Percentiles rank a stretch among this genome's conserved stretches.
Conservation (phyloP, 192 early-diverging fungal genomes). For the Backusella mclennaniae region DNA sequence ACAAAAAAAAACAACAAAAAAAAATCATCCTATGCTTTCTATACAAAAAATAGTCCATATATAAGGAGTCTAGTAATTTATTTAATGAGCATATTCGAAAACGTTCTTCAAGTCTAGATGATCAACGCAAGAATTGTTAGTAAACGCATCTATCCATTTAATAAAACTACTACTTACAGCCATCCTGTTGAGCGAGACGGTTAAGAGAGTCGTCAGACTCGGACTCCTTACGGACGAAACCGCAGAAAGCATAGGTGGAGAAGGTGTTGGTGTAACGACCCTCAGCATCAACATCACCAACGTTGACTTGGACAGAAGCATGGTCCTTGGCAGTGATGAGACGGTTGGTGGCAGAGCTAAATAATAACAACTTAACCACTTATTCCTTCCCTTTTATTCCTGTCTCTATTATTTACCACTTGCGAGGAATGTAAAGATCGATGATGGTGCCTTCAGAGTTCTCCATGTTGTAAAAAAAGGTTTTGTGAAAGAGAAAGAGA, state of each 20-base stretch:
- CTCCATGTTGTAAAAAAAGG: slow-evolving; percentile 30
- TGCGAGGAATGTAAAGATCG: slow-evolving; percentile 93
- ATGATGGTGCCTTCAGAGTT: slow-evolving; percentile 50
- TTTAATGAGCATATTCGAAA: slow-evolving; percentile 73
- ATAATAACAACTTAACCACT: neutral
- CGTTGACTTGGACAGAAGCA: slow-evolving; percentile 96
- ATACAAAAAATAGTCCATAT: neutral
- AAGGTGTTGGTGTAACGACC: slow-evolving; percentile 71
- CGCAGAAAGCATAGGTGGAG: slow-evolving; percentile 89
- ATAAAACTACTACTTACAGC: slow-evolving; percentile 42
- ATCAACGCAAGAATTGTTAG: neutral
- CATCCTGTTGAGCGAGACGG: slow-evolving; percentile 81
- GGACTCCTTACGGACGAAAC: slow-evolving; percentile 84
- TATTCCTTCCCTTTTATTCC: neutral
- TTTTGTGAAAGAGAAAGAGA: slow-evolving; percentile 28
- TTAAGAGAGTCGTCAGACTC: slow-evolving; percentile 97
- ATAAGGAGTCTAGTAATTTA: neutral
- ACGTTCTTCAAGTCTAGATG: slow-evolving; percentile 64
- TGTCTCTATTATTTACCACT: slow-evolving; percentile 60
- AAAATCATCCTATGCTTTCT: neutral
- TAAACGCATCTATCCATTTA: neutral
- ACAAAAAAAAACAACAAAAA: neutral
- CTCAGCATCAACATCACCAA: slow-evolving; percentile 86
- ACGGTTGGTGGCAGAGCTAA: slow-evolving; percentile 95
- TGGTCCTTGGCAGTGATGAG: slow-evolving; percentile 98